Evolutionary conservation across 2,329 filamentous ascomycete genomes (phyloP), one percentile per base, ranked within the genome.

Genomic region (Neofusicoccum ribis): DNA sequence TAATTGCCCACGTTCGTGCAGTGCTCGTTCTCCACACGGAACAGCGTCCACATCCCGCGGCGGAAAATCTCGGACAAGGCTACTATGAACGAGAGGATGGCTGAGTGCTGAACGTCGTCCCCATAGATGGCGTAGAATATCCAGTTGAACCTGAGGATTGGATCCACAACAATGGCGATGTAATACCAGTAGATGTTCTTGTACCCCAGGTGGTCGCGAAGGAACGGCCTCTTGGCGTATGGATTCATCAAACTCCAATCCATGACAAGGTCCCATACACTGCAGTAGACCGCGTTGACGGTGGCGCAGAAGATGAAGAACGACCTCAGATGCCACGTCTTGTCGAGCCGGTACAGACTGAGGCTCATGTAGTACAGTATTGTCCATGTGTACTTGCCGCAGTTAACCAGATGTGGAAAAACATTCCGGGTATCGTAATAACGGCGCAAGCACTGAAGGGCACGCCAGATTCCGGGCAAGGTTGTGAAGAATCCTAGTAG

Each of bases 1-100:
- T 96, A 96, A 69, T 92, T 88, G 17, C 88, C 86, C 2, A 99
- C 94, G 59, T 68, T 72, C 64, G 90, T 89, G 78, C 93, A 97
- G 79, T 99, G 95, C 72, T 99, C 95, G 76, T 99, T 99, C 78
- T 99, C 95, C 31, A 99, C 93, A 46, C 95, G 91, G 76, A 99
- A 91, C 3, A 98, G 82, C 0, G 90, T 89, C 95, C 95, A 99
- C 74, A 97, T 87, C 67, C 92, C 93, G 74, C 95, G 84, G 37
- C 95, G 88, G n/a, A 86, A 84, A 23, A 96, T 87, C 76, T 99
- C 95, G 8, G 89, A 86, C 3, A 97, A 80, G 1, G 86, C 85
- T 15, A 97, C 87, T 36, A 91, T 70, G 77, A 98, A 98, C 1
- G 91, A 93, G 5, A 93, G 85, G 1, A 93, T 76, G 3, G 91